Evolutionary conservation across 805 yeast species (phyloP), one percentile per base, ranked within the genome.

Genomic region (Yarrowia hollandica): DNA sequence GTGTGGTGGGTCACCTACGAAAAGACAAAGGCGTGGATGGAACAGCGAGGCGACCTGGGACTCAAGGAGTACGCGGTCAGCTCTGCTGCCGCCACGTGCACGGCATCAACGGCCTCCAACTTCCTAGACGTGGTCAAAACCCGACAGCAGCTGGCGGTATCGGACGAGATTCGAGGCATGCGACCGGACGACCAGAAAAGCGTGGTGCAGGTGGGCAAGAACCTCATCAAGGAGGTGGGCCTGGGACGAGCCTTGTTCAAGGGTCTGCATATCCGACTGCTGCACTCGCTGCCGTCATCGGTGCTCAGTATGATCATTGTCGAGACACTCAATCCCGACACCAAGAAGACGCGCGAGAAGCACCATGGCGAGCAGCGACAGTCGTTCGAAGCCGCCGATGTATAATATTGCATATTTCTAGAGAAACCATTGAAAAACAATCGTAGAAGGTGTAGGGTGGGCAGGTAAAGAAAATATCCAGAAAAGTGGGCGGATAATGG

Each of bases 61-160:
- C 65, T 71, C 9, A 37, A 57, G 42, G 63, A 70, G 21, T 68
- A 67, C 46, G 74, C 71, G 4, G 30, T 61, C 4, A 66, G 76
- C 0, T 74, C 77, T 0, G 74, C 75, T 1, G 38, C 60, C 1
- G 77, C 78, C 11, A 69, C 75, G 1, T 56, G 69, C 0, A 60
- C 68, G 9, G 75, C 77, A 1, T 70, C 72, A 16, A 60, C 69
- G 9, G 65, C 63, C 11, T 72, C 77, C 15, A 75, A 75, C 62
- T 72, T 73, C 48, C 62, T 75, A 21, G 77, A 74, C 60, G 74
- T 75, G 12, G 69, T 75, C 26, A 75, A 75, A 60, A 75, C 79
- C n/a, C 67, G 79, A 10, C 79, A 76, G 64, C 79, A 75, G 67
- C 68, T 75, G 41, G 75, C 78, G 4, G 67, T 66, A 46, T 69